phyloP scores from a whole-genome alignment of 345 rosid genomes.

The Euphorbia pulcherrima region DNA sequence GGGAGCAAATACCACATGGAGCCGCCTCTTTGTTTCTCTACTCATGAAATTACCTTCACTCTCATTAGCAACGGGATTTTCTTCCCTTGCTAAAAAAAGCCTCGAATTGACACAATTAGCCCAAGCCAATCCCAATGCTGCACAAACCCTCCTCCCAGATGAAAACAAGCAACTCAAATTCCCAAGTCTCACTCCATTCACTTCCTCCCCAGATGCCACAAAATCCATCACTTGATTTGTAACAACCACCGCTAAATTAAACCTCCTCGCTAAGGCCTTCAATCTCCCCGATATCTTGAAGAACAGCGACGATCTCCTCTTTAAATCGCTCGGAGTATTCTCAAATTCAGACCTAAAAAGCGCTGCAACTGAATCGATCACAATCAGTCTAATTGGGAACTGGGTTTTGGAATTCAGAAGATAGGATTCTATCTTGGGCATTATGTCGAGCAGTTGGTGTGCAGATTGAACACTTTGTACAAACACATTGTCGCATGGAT shows the following conservation, averaged over 20 bases:
- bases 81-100: slow-evolving; percentile 54
- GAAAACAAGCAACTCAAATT: slow-evolving; percentile 54
- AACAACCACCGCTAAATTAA: slow-evolving; percentile 60
- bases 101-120: slow-evolving; percentile 82
- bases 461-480: slow-evolving; percentile 55
- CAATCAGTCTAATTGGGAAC: slow-evolving; percentile 63
- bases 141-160: slow-evolving; percentile 67
- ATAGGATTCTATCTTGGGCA: slow-evolving; percentile 57
- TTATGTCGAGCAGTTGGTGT: slow-evolving; percentile 66
- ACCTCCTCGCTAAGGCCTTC: slow-evolving; percentile 61
- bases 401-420: slow-evolving; percentile 31
- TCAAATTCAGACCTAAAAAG: slow-evolving; percentile 82
- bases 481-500: slow-evolving; percentile 54
- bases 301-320: slow-evolving; percentile 63
- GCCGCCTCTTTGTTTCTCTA: slow-evolving; percentile 37
- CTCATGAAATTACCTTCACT: slow-evolving; percentile 19
- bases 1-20: slow-evolving; percentile 70
- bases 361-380: slow-evolving; percentile 83
- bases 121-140: slow-evolving; percentile 80
- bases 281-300: slow-evolving; percentile 67
- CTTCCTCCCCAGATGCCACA: slow-evolving; percentile 49
- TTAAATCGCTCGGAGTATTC: slow-evolving; percentile 61
- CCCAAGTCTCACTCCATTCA: slow-evolving; percentile 61
- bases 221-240: slow-evolving; percentile 89
- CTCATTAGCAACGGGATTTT: slow-evolving; percentile 23